Evolutionary conservation across 768 basidiomycete species (phyloP), one percentile per base, ranked within the genome.

Genomic region (Termitomyces sp.): DNA sequence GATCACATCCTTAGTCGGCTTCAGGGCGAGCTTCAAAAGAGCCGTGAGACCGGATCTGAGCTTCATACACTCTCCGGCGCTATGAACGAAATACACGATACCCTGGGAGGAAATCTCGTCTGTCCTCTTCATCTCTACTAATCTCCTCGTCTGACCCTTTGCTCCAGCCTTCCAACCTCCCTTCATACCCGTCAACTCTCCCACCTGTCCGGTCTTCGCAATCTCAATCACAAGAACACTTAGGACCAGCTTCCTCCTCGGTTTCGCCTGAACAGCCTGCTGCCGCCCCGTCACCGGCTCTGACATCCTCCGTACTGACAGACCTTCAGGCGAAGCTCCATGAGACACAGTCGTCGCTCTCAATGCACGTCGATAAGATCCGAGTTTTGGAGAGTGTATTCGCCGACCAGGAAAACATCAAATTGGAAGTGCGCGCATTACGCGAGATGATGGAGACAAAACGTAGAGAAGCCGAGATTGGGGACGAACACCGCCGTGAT

Each of bases 1-100:
- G 95, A 98, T 63, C 90, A 94, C 62, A 93, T 98, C 51, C 73
- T 98, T 44, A 88, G 79, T 54, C 83, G 91, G 35, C 75, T 98
- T 2, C 95, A 98, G 67, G 85, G 86, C 59, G 95, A 98, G 67
- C 82, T 98, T n/a, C 88, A 90, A 72, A 97, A 96, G 73, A 93
- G 91, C 64, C 83, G 92, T 17, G 96, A 98, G 66, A 97, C 95
- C 0, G 91, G 92, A 14, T 77, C 85, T 0, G 95, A 98, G 65
- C 75, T 99, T 3, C 83, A 85, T 58, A 81, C 81, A 0, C 72
- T 98, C 32, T 87, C 82, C 15, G 80, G 80, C 12, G 79, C 89
- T 4, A 91, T 99, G 82, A 82, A 76, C 41, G 93, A 97, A n/a
- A 90, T 98, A 43, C 87, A 92, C 57, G 93, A 97, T 62, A 93